These are phyloP conservation scores for Pecoramyces ruminantium DNA, from an alignment of 192 early-diverging fungal genomes.

Conservation along the genomic window DNA sequence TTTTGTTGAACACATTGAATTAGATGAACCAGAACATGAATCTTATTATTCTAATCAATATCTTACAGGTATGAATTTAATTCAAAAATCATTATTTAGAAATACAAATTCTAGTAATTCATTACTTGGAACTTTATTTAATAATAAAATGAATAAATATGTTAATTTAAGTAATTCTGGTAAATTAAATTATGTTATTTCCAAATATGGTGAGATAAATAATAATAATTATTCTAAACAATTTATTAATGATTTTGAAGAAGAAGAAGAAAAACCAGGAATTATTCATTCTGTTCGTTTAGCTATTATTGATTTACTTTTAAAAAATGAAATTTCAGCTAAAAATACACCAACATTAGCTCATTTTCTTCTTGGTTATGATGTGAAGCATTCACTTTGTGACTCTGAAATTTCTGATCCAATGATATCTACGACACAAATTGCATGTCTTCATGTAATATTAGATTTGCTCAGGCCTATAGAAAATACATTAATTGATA, in stretches of 20 bases:
- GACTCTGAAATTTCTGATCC: constrained; percentile 18
- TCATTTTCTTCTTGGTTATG: constrained; percentile 80
- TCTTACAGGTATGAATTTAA: neutral
- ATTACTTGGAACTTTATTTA: neutral
- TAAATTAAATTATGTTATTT: neutral
- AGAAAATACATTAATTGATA: neutral
- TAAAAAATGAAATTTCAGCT: constrained; percentile 45
- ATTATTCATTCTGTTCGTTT: constrained; percentile 44
- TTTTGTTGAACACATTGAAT: constrained; percentile 57
- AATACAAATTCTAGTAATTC: neutral
- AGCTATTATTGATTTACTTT: constrained; percentile 68
- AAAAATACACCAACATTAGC: constrained; percentile 54
- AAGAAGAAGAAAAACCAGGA: neutral
- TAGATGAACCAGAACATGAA: constrained; percentile 26
- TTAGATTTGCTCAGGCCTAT: constrained; percentile 17
- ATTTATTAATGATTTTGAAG: neutral
- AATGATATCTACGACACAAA: constrained; percentile 8
- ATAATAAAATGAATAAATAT: neutral
- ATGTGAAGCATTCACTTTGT: constrained; percentile 20
- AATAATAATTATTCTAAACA: neutral
- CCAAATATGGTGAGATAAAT: neutral
- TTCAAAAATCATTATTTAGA: neutral
- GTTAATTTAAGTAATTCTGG: neutral
- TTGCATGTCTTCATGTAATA: constrained; percentile 44
- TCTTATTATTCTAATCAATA: neutral